A percentile compares a stretch with the other conserved stretches of the same genome.
Conservation (phyloP, 148 eudicot genomes). For the Diospyros lotus region DNA sequence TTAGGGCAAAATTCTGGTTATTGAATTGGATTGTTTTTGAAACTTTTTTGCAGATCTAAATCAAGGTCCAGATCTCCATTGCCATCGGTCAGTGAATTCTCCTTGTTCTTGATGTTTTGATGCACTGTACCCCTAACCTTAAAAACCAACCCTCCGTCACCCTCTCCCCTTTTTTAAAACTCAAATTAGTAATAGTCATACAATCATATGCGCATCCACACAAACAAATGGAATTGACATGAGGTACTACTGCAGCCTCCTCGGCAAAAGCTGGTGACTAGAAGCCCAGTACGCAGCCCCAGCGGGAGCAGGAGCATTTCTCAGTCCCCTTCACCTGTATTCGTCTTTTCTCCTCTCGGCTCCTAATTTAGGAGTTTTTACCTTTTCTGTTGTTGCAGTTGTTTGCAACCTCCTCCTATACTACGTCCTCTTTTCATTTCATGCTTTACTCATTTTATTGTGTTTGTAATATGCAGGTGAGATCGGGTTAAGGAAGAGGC, state of each 20-base stretch:
- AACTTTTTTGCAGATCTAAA: constrained; percentile 47
- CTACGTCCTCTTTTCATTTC: no score
- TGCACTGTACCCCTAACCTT: no score
- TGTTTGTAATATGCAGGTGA: constrained; percentile 29
- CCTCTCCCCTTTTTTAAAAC: no score
- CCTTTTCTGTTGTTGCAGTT: background rate
- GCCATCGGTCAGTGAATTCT: constrained; percentile 16
- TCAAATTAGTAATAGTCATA: no score
- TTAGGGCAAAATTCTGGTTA: background rate
- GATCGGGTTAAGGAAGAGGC: constrained; percentile 34
- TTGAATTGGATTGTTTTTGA: constrained; percentile 11
- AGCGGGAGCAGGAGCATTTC: constrained; percentile 30
- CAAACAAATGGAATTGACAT: no score
- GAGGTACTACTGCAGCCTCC: constrained; percentile 20
- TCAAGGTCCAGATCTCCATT: constrained; percentile 43
- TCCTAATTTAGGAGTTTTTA: background rate
- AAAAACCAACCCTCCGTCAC: no score
- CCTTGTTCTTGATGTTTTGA: background rate
- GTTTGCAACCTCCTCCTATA: background rate
- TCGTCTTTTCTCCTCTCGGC: background rate
- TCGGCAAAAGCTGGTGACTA: constrained; percentile 2
- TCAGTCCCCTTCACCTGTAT: constrained; percentile 33
- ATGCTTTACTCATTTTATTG: background rate
- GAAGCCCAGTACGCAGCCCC: background rate
- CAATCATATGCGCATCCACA: no score